phyloP scores from a whole-genome alignment of 1,284 basidiomycete species.

The Ceratobasidium sp. region DNA sequence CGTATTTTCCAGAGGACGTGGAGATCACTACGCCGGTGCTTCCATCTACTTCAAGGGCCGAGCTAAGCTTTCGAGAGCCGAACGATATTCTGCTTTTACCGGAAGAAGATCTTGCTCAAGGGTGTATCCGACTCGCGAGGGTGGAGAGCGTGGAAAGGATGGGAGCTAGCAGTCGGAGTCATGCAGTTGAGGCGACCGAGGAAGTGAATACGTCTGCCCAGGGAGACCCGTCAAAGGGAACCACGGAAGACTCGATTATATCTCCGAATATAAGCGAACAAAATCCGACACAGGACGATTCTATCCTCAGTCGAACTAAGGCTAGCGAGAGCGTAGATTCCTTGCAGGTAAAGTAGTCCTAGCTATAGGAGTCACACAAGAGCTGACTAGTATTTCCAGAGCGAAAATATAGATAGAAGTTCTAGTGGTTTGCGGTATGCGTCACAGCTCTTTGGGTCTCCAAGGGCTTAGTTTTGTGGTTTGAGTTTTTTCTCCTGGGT shows the following conservation, averaged over 20 bases:
- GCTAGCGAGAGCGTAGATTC: slow-evolving; percentile 17
- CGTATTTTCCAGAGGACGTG: slow-evolving; percentile 35
- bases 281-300: neutral
- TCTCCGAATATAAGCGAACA: slow-evolving; percentile 15
- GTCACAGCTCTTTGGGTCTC: slow-evolving; percentile 26
- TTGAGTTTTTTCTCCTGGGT: neutral
- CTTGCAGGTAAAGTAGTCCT: neutral
- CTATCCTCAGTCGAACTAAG: neutral
- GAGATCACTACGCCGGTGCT: slow-evolving; percentile 17
- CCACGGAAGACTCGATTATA: slow-evolving; percentile 27
- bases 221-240: neutral
- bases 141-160: neutral
- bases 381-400: neutral
- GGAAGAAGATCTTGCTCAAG: neutral
- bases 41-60: neutral
- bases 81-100: slow-evolving; percentile 17
- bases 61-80: slow-evolving; percentile 15
- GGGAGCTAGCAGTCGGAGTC: neutral
- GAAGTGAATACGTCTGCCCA: neutral
- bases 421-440: slow-evolving; percentile 37
- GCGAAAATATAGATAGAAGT: slow-evolving; percentile 9
- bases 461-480: neutral
- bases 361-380: neutral
- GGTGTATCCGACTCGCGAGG: slow-evolving; percentile 13
- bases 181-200: neutral